phyloP scores from a whole-genome alignment of 2,329 filamentous ascomycete species.

The Penicillium freii region DNA sequence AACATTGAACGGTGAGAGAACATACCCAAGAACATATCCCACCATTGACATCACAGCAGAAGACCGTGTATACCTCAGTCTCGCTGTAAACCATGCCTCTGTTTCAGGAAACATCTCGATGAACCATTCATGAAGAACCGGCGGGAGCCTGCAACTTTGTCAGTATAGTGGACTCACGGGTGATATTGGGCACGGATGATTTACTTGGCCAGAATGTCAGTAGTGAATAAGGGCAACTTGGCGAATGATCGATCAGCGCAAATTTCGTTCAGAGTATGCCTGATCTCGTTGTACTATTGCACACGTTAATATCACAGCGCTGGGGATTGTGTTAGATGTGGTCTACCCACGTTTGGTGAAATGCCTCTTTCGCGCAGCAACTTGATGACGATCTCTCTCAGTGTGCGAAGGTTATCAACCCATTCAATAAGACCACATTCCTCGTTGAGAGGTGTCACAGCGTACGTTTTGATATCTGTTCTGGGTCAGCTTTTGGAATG shows the following conservation, averaged over 20 bases:
- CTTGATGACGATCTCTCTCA: constrained; percentile 82
- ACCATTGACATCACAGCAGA: constrained; percentile 99
- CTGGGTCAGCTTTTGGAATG: constrained; percentile 11
- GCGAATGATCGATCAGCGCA: constrained; percentile 51
- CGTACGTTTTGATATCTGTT: constrained; percentile 85
- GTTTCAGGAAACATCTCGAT: constrained; percentile 92
- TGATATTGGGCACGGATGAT: background rate
- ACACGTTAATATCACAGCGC: constrained; percentile 1
- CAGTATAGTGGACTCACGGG: background rate
- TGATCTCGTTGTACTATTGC: constrained; percentile 64
- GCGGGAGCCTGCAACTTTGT: constrained; percentile 60
- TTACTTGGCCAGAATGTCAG: constrained; percentile 54
- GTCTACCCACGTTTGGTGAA: constrained; percentile 43
- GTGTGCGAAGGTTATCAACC: constrained; percentile 92
- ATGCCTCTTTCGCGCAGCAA: constrained; percentile 76
- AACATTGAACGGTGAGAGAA: background rate
- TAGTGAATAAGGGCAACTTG: constrained; percentile 70
- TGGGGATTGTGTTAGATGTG: background rate
- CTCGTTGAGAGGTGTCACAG: constrained; percentile 93
- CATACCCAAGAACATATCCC: constrained; percentile 77
- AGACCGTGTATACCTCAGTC: constrained; percentile 85
- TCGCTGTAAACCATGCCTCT: constrained; percentile 84
- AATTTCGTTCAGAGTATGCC: constrained; percentile 62
- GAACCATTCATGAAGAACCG: constrained; percentile 92
- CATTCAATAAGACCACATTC: constrained; percentile 98